Conservation (phyloP, 192 early-diverging fungal genomes). For the Rhizophagus sp. region DNA sequence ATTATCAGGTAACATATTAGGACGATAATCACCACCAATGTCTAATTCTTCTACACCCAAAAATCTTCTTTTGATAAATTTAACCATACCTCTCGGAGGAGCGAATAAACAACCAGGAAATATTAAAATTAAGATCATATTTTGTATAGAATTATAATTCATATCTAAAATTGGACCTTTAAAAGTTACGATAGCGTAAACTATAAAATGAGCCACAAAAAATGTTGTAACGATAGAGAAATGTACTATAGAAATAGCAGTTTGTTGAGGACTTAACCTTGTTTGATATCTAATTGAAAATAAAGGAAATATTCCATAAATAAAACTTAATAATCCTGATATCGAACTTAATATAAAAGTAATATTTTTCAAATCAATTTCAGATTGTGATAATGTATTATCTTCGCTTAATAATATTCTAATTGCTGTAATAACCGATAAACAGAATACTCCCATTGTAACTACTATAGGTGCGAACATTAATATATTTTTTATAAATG, state of each 20-base stretch:
- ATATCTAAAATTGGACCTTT: background rate
- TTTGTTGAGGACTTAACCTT: conserved; percentile 3
- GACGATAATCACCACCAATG: conserved; percentile 23
- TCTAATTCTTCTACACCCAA: conserved; percentile 15
- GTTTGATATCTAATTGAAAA: background rate
- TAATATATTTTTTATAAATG: background rate
- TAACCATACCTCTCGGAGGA: conserved; percentile 4
- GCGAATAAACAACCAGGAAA: background rate
- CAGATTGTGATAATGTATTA: background rate
- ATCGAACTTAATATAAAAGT: background rate
- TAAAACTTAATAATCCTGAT: background rate
- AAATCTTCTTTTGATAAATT: conserved; percentile 3
- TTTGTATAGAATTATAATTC: background rate
- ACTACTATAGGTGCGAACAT: background rate
- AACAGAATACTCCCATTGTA: conserved; percentile 9
- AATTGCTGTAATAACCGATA: background rate
- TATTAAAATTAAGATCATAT: background rate
- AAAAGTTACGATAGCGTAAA: background rate
- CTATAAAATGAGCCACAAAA: conserved; percentile 9
- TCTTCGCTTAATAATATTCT: background rate
- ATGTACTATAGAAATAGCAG: background rate
- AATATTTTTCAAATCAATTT: background rate
- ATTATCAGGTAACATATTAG: background rate
- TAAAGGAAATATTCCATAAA: conserved; percentile 5
- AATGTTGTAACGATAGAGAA: background rate